Evolutionary conservation across 768 basidiomycete species (phyloP).

Genomic region (Trametes gibbosa): DNA sequence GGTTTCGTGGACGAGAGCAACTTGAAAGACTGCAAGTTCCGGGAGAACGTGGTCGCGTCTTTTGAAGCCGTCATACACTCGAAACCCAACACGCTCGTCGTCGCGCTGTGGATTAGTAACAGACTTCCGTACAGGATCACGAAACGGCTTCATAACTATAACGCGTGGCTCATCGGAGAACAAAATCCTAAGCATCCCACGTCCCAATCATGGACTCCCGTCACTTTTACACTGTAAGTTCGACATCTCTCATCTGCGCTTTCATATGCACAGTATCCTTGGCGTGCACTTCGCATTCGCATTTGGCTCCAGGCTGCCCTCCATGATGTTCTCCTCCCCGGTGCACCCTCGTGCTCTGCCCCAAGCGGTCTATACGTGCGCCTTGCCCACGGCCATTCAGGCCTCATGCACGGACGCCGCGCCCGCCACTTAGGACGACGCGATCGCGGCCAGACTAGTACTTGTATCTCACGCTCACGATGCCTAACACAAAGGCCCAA

Average conservation of each 20-base stretch:
- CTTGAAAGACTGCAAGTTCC: too few species aligned
- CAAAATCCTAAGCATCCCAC: slow-evolving; percentile 33
- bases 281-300: slow-evolving; percentile 47
- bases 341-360: slow-evolving; percentile 47
- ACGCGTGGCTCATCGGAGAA: slow-evolving; percentile 30
- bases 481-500: slow-evolving; percentile 63
- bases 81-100: slow-evolving; percentile 48
- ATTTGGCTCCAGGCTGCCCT: slow-evolving; percentile 88
- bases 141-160: slow-evolving; percentile 43
- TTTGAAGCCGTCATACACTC: too few species aligned
- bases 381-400: slow-evolving; percentile 50
- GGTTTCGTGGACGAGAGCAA: too few species aligned
- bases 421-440: slow-evolving; percentile 54
- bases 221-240: slow-evolving; percentile 35
- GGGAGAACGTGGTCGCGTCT: too few species aligned
- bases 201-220: slow-evolving; percentile 37
- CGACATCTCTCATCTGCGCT: background rate
- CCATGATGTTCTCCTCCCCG: slow-evolving; percentile 76
- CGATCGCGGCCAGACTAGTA: slow-evolving; percentile 67
- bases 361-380: slow-evolving; percentile 34
- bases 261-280: too few species aligned
- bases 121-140: slow-evolving; percentile 54
- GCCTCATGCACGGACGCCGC: slow-evolving; percentile 54
- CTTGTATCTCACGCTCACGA: slow-evolving; percentile 59
- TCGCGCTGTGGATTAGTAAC: slow-evolving; percentile 50